Base-by-base conservation (phyloP, 305 asterid species). In the Lippia alba region DNA sequence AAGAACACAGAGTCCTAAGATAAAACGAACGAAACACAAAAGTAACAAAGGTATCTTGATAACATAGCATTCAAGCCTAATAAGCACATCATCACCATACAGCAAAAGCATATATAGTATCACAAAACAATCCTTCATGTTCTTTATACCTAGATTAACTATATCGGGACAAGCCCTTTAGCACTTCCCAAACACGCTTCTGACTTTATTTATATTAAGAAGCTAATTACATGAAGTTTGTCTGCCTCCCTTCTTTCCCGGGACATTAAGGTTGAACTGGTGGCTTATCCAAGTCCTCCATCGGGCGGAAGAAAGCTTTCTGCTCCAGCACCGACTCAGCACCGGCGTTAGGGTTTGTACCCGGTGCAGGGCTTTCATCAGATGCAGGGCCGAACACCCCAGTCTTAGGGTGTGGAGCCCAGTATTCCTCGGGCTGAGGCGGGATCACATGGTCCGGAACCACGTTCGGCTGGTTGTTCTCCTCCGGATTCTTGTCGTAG, bases 401-500 rank as follows among this genome's bases (percentile, higher is more conserved):
- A 0, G 96, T 90, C 55, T 78, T 46, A 15, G 97, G 96, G 78
- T 92, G 93, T 5, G 97, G 98, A 67, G 81, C 81, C 98, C 96
- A 90, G 78, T 85, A 91, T 30, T 81, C 71, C 7, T 77, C 88
- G 0, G 85, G 63, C 16, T 76, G 80, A n/a, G 77, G 66, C 12
- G 83, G 76, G 53, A 83, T 85, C 56, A 84, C 78, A 45, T 88
- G 70, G 67, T 90, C 94, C 0, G 96, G 92, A 32, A 90, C 86
- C 69, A 83, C 72, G 0, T 78, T 72, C 44, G 86, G 61, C 19
- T 73, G 77, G 61, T 64, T 77, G 41, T 56, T 74, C 19, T 90
- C 98, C 74, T 92, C 98, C 0, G 61, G 87, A 80, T 92, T 92
- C 91, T 91, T 92, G 73, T 90, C 96, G 64, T 92, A 92, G 64